phyloP scores from a whole-genome alignment of 345 rosid species.

The Leavenworthia alabamica region DNA sequence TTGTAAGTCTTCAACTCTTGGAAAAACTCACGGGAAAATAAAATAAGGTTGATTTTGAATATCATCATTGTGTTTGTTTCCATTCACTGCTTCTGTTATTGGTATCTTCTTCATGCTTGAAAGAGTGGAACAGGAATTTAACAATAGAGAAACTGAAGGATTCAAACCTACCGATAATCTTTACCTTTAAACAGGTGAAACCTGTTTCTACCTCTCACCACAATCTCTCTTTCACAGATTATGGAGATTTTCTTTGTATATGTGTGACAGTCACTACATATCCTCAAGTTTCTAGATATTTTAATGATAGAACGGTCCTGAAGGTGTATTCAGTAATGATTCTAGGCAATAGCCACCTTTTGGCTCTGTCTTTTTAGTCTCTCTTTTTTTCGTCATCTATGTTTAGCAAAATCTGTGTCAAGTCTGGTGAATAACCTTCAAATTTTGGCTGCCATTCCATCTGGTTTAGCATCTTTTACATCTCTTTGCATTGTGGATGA shows the following conservation, averaged over 20 bases:
- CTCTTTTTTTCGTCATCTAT: conserved; percentile 57
- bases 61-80: conserved; percentile 2
- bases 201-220: conserved; percentile 52
- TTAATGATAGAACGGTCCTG: conserved; percentile 54
- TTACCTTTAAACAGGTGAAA: conserved; percentile 75
- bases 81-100: background rate
- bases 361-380: conserved; percentile 71
- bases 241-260: conserved; percentile 60
- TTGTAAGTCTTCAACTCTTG: conserved; percentile 23
- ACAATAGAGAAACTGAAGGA: background rate
- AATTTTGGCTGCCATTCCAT: conserved; percentile 87
- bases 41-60: conserved; percentile 11
- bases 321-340: conserved; percentile 46
- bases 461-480: conserved; percentile 64
- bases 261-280: conserved; percentile 79
- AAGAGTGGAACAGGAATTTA: background rate
- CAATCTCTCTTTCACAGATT: conserved; percentile 56
- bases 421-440: conserved; percentile 62
- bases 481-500: conserved; percentile 31
- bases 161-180: conserved; percentile 51
- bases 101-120: conserved; percentile 3
- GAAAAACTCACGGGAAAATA: conserved; percentile 21
- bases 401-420: conserved; percentile 47
- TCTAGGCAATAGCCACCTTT: conserved; percentile 73
- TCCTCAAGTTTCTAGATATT: conserved; percentile 62